These are phyloP conservation scores for Lipomyces yamadae DNA, from an alignment of 805 yeast species.

Conservation along the genomic window DNA sequence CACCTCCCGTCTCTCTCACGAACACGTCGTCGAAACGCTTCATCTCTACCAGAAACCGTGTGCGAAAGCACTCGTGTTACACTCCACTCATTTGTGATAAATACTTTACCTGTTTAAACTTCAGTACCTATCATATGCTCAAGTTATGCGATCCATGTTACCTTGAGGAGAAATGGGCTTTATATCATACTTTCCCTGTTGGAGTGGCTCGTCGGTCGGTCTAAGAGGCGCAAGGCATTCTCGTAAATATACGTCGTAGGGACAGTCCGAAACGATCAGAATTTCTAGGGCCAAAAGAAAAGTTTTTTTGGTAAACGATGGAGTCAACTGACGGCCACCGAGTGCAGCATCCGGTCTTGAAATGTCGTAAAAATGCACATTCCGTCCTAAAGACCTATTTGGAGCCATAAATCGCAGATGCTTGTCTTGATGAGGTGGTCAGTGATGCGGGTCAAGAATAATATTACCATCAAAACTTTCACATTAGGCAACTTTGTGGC, in stretches of 20 bases:
- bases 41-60: slow-evolving; percentile 2
- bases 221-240: not conserved
- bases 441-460: no score
- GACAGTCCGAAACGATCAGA: not conserved
- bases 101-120: no score
- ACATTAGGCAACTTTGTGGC: no score
- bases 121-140: not conserved
- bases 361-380: no score
- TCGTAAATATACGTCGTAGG: slow-evolving; percentile 1
- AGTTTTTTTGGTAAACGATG: not conserved
- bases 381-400: no score
- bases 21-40: not conserved
- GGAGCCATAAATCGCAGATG: no score
- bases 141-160: not conserved
- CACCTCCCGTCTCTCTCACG: not conserved
- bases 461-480: no score
- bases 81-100: not conserved
- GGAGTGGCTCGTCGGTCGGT: slow-evolving; percentile 3
- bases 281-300: not conserved
- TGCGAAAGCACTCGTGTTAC: not conserved
- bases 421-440: no score
- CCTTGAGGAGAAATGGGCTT: not conserved
- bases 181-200: slow-evolving; percentile 2
- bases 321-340: not conserved
- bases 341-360: no score